These are phyloP conservation scores for Rhizopus sp. DNA, from an alignment of 371 early-diverging fungal genomes.

Conservation along the genomic window DNA sequence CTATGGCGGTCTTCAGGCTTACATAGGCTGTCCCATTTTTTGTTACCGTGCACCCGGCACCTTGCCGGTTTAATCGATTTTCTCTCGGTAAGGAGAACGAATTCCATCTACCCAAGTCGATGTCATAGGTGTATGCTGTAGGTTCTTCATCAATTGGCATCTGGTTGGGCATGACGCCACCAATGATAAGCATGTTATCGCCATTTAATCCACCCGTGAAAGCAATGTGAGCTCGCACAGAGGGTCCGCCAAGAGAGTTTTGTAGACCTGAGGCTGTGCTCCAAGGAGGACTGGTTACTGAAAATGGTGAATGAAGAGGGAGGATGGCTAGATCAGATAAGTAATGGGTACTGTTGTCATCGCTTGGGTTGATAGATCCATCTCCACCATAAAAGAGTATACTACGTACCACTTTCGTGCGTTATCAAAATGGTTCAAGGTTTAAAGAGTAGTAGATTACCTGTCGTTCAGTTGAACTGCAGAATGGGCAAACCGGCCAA, in stretches of 20 bases:
- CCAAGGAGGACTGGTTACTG: constrained; percentile 42
- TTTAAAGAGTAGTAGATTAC: constrained; percentile 6
- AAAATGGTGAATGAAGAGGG: constrained; percentile 28
- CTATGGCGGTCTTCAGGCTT: constrained; percentile 8
- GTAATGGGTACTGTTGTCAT: constrained; percentile 30
- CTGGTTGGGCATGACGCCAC: constrained; percentile 34
- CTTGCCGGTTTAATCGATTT: constrained; percentile 37
- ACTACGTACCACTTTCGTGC: constrained; percentile 11
- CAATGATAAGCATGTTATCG: constrained; percentile 41
- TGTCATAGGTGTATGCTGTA: constrained; percentile 39
- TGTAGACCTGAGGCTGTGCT: constrained; percentile 43
- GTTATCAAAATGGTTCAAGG: neutral
- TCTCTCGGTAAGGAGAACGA: constrained; percentile 34
- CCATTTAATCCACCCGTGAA: constrained; percentile 31
- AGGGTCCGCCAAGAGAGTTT: constrained; percentile 38
- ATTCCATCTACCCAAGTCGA: constrained; percentile 39
- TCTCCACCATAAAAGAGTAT: constrained; percentile 50
- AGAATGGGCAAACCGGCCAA: constrained; percentile 26
- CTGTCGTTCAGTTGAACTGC: constrained; percentile 25
- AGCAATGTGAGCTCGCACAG: constrained; percentile 40
- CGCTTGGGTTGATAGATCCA: constrained; percentile 30
- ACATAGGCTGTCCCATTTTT: constrained; percentile 40
- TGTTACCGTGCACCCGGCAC: constrained; percentile 33
- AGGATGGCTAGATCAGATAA: constrained; percentile 43
- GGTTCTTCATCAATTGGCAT: constrained; percentile 22